Percentiles rank a stretch among this genome's conserved stretches.
phyloP scores from a whole-genome alignment of 2,329 filamentous ascomycete genomes.

The Aquanectria penicillioides region DNA sequence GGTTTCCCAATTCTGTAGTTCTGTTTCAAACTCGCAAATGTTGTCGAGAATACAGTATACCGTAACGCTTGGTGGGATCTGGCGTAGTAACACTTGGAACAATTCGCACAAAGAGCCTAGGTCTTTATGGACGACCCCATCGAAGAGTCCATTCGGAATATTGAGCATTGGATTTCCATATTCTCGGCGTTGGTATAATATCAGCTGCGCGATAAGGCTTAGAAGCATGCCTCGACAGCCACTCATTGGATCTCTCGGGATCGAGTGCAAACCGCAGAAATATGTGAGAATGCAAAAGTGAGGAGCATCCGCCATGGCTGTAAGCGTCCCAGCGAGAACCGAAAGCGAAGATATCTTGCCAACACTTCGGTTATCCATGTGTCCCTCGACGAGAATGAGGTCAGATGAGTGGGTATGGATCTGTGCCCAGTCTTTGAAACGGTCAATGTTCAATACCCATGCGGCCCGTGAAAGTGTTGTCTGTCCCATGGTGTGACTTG shows the following conservation, averaged over 20 bases:
- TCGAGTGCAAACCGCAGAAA: slow-evolving; percentile 9
- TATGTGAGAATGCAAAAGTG: neutral
- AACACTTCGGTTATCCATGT: neutral
- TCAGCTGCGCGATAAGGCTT: slow-evolving; percentile 6
- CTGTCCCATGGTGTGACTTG: neutral
- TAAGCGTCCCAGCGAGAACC: slow-evolving; percentile 2
- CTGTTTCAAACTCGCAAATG: slow-evolving; percentile 5
- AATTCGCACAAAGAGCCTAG: neutral
- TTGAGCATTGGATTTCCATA: neutral
- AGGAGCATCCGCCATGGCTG: neutral
- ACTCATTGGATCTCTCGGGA: neutral
- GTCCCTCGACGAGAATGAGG: slow-evolving; percentile 8
- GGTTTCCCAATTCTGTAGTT: neutral
- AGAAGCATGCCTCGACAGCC: slow-evolving; percentile 4
- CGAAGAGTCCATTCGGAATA: neutral
- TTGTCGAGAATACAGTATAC: slow-evolving; percentile 12
- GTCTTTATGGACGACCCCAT: neutral
- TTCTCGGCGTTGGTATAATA: neutral
- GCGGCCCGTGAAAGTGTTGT: neutral
- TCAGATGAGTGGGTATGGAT: slow-evolving; percentile 2
- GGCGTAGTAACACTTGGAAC: neutral
- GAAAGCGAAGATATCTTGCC: slow-evolving; percentile 19
- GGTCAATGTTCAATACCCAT: slow-evolving; percentile 3
- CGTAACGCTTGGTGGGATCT: neutral
- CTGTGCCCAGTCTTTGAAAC: slow-evolving; percentile 7